Conservation (phyloP, 257 asterid species). For the Petrea volubilis region DNA sequence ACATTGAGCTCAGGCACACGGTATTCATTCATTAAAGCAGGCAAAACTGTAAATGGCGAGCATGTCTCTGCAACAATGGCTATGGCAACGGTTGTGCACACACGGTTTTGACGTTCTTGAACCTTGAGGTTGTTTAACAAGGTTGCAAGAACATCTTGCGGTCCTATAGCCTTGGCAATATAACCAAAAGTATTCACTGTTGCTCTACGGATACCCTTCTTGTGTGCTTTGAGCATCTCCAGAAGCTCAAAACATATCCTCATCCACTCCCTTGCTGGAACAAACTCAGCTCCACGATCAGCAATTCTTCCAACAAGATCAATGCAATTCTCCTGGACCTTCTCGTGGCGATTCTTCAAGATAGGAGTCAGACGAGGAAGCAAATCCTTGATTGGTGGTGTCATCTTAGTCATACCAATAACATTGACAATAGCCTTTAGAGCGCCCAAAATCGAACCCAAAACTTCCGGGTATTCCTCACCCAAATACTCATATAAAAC, state of each 20-base stretch:
- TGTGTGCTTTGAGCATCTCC: conserved; percentile 96
- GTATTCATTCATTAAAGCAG: conserved; percentile 87
- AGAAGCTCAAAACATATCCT: conserved; percentile 91
- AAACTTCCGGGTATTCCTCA: conserved; percentile 89
- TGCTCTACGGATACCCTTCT: conserved; percentile 92
- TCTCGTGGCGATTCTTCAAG: conserved; percentile 90
- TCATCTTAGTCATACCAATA: conserved; percentile 94
- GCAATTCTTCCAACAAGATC: conserved; percentile 94
- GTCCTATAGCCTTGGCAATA: conserved; percentile 89
- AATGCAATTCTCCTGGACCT: conserved; percentile 89
- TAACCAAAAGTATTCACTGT: conserved; percentile 90
- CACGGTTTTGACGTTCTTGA: conserved; percentile 92
- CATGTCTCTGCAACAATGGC: conserved; percentile 95
- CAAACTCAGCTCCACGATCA: conserved; percentile 92
- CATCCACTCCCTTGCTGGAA: conserved; percentile 97
- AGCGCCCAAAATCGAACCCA: conserved; percentile 87
- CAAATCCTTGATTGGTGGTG: conserved; percentile 88
- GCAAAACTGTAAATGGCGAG: conserved; percentile 83
- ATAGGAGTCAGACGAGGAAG: conserved; percentile 94
- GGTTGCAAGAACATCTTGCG: conserved; percentile 90
- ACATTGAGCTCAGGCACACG: conserved; percentile 94
- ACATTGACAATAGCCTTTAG: conserved; percentile 90
- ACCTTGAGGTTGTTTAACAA: conserved; percentile 84
- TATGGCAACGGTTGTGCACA: conserved; percentile 96
- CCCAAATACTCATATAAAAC: conserved; percentile 82